phyloP scores from a whole-genome alignment of 192 early-diverging fungal genomes.

The Cladochytrium replicatum region DNA sequence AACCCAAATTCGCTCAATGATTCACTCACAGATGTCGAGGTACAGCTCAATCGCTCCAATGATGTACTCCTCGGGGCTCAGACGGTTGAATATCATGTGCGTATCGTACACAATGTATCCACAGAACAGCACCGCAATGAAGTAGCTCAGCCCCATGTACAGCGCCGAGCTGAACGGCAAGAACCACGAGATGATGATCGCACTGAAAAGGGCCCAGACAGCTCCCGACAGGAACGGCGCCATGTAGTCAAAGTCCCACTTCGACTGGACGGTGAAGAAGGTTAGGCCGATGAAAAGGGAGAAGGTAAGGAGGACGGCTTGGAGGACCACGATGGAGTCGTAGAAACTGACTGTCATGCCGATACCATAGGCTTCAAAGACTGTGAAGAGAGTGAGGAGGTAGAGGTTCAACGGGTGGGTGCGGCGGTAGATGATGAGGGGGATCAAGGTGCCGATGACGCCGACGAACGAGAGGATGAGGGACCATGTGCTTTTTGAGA shows the following conservation, averaged over 20 bases:
- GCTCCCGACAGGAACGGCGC: background rate
- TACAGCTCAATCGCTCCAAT: slow-evolving; percentile 51
- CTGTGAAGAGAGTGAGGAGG: slow-evolving; percentile 51
- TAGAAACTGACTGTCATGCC: slow-evolving; percentile 48
- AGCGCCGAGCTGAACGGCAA: slow-evolving; percentile 46
- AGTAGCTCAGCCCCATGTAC: slow-evolving; percentile 37
- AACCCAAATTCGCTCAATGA: too few species aligned
- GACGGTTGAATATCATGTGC: slow-evolving; percentile 47
- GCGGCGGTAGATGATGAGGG: slow-evolving; percentile 44
- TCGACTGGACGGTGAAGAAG: slow-evolving; percentile 61
- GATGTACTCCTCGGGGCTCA: slow-evolving; percentile 62
- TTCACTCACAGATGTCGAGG: slow-evolving; percentile 62
- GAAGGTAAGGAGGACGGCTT: slow-evolving; percentile 58
- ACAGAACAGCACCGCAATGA: slow-evolving; percentile 49
- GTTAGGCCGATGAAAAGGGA: slow-evolving; percentile 58
- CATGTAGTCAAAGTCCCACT: slow-evolving; percentile 9
- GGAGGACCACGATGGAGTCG: slow-evolving; percentile 44
- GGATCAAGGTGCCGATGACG: slow-evolving; percentile 34
- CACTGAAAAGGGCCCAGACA: slow-evolving; percentile 25
- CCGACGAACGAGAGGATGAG: slow-evolving; percentile 42
- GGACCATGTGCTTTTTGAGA: slow-evolving; percentile 38
- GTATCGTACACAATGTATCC: slow-evolving; percentile 66
- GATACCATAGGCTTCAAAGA: slow-evolving; percentile 36
- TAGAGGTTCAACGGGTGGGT: slow-evolving; percentile 51
- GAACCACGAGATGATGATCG: slow-evolving; percentile 52